These are phyloP conservation scores for Candida bentonensis DNA, from an alignment of 805 yeast species.

Conservation along the genomic window DNA sequence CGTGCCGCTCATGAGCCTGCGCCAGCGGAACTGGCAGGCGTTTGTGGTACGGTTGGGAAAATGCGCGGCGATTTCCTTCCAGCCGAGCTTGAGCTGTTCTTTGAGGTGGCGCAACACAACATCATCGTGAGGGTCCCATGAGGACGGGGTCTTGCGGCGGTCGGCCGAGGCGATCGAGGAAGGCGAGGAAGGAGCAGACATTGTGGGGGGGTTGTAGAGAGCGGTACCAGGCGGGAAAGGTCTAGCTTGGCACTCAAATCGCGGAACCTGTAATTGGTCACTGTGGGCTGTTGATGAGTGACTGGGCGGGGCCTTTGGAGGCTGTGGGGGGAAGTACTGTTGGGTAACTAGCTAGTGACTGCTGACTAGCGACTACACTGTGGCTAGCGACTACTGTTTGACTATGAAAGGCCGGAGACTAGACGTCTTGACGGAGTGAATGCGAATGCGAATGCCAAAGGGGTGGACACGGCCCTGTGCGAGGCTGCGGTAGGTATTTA, in stretches of 20 bases:
- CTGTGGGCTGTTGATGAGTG: too few species aligned
- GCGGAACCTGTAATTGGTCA: too few species aligned
- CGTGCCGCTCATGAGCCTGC: constrained; percentile 42
- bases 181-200: not conserved
- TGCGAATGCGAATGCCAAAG: not conserved
- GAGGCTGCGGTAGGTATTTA: not conserved
- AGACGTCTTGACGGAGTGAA: not conserved
- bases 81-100: constrained; percentile 71
- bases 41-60: constrained; percentile 74
- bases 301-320: not conserved
- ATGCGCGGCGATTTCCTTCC: constrained; percentile 76
- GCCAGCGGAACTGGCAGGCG: constrained; percentile 85
- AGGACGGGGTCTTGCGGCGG: constrained; percentile 28
- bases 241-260: too few species aligned
- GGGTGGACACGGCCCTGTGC: not conserved
- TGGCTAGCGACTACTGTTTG: not conserved
- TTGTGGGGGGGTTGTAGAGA: not conserved
- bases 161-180: not conserved
- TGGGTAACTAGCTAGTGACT: not conserved
- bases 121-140: constrained; percentile 77
- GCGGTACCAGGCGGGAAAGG: not conserved
- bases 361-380: not conserved
- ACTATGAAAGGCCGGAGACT: too few species aligned
- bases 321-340: not conserved
- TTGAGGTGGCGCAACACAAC: constrained; percentile 56